These are phyloP conservation scores for Aureobasidium uvarum DNA, from an alignment of 2,329 filamentous ascomycete genomes.

Conservation along the genomic window DNA sequence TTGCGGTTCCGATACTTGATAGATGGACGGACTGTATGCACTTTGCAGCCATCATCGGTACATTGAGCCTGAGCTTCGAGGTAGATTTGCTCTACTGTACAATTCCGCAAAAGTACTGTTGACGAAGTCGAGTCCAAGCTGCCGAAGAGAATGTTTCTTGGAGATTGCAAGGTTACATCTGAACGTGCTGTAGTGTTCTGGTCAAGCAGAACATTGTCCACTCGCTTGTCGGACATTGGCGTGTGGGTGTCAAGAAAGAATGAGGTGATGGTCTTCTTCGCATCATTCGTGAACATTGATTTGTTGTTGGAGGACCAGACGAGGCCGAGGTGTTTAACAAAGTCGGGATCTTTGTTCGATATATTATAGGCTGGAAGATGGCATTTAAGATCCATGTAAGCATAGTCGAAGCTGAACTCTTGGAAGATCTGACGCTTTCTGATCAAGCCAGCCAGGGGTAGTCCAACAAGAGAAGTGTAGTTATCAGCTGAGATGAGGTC, in stretches of 20 bases:
- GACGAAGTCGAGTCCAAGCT: neutral
- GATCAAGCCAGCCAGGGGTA: constrained; percentile 35
- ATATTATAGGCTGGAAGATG: neutral
- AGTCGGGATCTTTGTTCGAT: constrained; percentile 28
- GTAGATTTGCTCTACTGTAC: constrained; percentile 20
- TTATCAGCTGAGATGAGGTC: constrained; percentile 30
- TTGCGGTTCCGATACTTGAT: constrained; percentile 5
- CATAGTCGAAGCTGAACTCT: constrained; percentile 33
- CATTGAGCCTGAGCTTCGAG: constrained; percentile 20
- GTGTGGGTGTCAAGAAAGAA: constrained; percentile 37
- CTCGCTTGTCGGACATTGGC: constrained; percentile 8
- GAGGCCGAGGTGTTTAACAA: constrained; percentile 7
- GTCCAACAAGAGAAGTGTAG: constrained; percentile 37
- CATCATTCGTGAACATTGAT: neutral
- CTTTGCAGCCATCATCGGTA: neutral
- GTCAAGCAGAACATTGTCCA: neutral
- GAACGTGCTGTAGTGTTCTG: neutral
- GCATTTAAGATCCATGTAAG: constrained; percentile 32
- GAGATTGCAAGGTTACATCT: neutral
- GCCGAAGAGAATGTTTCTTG: constrained; percentile 23
- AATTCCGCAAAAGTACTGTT: constrained; percentile 17
- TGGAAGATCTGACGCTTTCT: neutral
- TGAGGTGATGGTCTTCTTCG: neutral
- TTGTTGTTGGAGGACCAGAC: constrained; percentile 17
- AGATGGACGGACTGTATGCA: constrained; percentile 14